Base-by-base conservation (phyloP, 2,329 filamentous ascomycete genomes). In the Tetracladium maxilliforme region DNA sequence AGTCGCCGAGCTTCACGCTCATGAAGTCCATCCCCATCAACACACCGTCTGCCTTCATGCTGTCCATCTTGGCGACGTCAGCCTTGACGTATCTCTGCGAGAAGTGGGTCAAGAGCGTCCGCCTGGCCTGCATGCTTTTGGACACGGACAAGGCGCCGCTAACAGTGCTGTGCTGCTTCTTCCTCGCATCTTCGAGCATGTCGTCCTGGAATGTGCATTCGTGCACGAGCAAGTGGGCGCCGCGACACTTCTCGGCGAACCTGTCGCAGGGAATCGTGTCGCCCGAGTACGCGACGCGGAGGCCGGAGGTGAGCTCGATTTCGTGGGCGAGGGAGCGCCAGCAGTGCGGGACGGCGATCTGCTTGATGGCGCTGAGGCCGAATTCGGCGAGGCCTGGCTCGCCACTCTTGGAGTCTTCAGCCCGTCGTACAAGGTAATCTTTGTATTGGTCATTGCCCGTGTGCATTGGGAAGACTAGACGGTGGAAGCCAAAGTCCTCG, bases 151-250 rank as follows among this genome's bases (percentile, higher is more conserved):
- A 64, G 2, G 90, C 90, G 54, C 98, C 90, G 10, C 67, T 67
- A 33, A 84, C 81, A 7, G 90, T 98, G 19, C 69, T 81, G 56
- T 98, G 90, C 43, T 78, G 84, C 67, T 98, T 98, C 25, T 77
- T 80, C 15, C 64, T 45, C 4, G 90, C 90, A 41, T 94, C 86
- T 10, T 64, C 68, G 19, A 51, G 40, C 38, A 93, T 67, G 40
- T 90, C 81, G 44, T 93, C 82, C 38, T 90, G 82, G 44, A 98
- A 95, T 0, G 90, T 98, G 33, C 84, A 86, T 61, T 98, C 90
- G 55, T 98, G 90, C 28, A 98, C 70, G 5, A 94, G 68, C 6
- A 98, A 64, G 10, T 87, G 92, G 3, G 78, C 74, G 33, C 72
- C 73, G 22, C 56, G 54, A 22, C 81, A 92, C 25, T 87, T 77